These are phyloP conservation scores for Ganoderma sinense DNA, from an alignment of 1,284 basidiomycete species.

Conservation along the genomic window DNA sequence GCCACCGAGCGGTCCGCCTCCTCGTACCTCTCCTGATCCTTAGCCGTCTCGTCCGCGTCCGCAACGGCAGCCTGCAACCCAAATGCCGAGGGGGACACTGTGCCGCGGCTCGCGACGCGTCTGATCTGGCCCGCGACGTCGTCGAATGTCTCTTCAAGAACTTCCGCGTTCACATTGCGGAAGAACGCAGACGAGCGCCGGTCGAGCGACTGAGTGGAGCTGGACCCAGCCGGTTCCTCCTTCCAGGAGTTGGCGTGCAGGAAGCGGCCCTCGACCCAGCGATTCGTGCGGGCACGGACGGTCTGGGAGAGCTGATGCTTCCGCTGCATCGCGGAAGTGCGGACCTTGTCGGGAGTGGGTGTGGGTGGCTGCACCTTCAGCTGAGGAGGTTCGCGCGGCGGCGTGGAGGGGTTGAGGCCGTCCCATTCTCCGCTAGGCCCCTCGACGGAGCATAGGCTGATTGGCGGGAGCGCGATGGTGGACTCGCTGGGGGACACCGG, in stretches of 20 bases:
- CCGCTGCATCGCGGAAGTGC: slow-evolving; percentile 35
- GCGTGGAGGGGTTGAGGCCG: slow-evolving; percentile 29
- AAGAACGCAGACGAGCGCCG: slow-evolving; percentile 9
- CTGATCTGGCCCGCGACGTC: slow-evolving; percentile 34
- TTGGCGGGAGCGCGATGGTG: slow-evolving; percentile 16
- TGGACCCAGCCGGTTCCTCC: not conserved
- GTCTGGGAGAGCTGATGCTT: slow-evolving; percentile 60
- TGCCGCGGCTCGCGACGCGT: slow-evolving; percentile 28
- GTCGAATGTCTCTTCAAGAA: slow-evolving; percentile 39
- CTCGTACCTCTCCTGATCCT: slow-evolving; percentile 15
- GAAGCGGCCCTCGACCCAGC: slow-evolving; percentile 63
- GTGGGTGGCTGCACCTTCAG: slow-evolving; percentile 34
- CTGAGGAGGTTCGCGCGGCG: slow-evolving; percentile 25
- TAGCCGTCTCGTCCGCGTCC: slow-evolving; percentile 4
- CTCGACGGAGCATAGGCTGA: slow-evolving; percentile 24
- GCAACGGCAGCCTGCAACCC: not conserved
- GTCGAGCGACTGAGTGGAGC: slow-evolving; percentile 15
- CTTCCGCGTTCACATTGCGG: slow-evolving; percentile 20
- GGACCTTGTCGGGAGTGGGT: slow-evolving; percentile 30
- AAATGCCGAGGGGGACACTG: slow-evolving; percentile 18
- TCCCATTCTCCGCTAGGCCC: slow-evolving; percentile 7
- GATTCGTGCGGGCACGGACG: slow-evolving; percentile 56
- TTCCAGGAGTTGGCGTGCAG: slow-evolving; percentile 26
- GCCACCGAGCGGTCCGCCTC: slow-evolving; percentile 26
- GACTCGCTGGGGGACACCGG: slow-evolving; percentile 24